A percentile compares a stretch with the other conserved stretches of the same genome.
phyloP scores from a whole-genome alignment of 768 basidiomycete species.

The Pholiota conissans region DNA sequence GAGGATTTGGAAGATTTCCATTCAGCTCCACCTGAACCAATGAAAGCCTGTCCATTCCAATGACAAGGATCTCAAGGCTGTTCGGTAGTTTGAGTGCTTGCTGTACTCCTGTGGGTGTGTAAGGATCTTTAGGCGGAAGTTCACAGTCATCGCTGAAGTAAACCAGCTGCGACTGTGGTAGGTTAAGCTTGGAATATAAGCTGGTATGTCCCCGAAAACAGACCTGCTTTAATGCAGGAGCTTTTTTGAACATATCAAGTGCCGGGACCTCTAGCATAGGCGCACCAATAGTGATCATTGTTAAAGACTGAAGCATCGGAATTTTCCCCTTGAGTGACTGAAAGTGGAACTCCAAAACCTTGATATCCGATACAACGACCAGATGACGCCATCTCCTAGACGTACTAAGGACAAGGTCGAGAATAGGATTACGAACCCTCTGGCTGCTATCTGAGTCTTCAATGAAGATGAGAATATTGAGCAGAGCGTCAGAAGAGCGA shows the following conservation, averaged over 20 bases:
- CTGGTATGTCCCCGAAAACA: neutral
- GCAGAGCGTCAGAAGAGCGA: neutral
- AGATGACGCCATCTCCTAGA: neutral
- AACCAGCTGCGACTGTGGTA: neutral
- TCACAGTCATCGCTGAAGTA: neutral
- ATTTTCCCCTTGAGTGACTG: neutral
- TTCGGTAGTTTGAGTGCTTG: neutral
- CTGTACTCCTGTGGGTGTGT: too few species aligned
- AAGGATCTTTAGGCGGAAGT: neutral
- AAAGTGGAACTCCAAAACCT: neutral
- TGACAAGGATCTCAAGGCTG: neutral
- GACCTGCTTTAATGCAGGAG: neutral
- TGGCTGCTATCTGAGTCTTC: neutral
- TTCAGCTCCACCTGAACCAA: neutral
- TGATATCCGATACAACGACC: neutral
- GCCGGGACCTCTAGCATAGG: too few species aligned
- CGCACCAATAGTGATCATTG: neutral
- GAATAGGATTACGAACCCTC: neutral
- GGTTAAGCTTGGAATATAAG: neutral
- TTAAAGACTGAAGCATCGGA: neutral
- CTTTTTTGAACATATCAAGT: neutral
- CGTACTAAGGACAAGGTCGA: neutral
- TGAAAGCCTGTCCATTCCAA: neutral
- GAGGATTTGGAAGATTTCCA: neutral
- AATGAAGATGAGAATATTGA: neutral